Conservation (phyloP, 768 basidiomycete genomes). For the Suillus lakei region DNA sequence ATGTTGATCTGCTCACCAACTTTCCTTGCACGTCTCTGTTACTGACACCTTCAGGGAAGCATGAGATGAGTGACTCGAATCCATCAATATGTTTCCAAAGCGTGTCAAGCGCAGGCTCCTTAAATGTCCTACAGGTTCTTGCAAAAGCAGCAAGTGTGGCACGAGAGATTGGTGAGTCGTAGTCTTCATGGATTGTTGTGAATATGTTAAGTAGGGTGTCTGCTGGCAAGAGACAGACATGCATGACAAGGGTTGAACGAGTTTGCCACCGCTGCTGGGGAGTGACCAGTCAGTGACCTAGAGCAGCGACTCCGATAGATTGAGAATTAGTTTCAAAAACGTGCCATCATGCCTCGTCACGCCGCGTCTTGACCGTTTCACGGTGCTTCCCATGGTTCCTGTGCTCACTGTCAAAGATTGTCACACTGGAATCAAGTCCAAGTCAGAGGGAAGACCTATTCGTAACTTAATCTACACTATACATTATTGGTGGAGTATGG, state of each 20-base stretch:
- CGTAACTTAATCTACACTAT: constrained; percentile 32
- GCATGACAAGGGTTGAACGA: neutral
- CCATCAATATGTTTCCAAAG: neutral
- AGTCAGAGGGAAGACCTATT: neutral
- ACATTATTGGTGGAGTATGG: constrained; percentile 37
- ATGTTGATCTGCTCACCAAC: neutral
- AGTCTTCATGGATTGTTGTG: neutral
- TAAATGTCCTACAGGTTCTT: neutral
- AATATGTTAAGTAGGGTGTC: neutral
- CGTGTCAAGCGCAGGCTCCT: neutral
- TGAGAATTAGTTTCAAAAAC: neutral
- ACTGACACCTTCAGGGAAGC: neutral
- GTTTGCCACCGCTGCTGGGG: too few species aligned
- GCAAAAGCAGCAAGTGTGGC: neutral
- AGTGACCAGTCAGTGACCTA: too few species aligned
- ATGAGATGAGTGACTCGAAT: neutral
- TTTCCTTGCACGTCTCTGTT: neutral
- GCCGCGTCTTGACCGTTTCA: neutral
- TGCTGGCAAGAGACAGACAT: neutral
- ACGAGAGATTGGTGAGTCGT: neutral
- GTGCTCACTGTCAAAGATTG: neutral
- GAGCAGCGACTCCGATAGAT: too few species aligned
- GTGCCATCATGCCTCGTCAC: neutral
- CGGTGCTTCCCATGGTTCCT: neutral
- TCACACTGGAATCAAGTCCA: neutral